Base-by-base conservation (phyloP, 768 basidiomycete species). In the Rhodotorula graminis region DNA sequence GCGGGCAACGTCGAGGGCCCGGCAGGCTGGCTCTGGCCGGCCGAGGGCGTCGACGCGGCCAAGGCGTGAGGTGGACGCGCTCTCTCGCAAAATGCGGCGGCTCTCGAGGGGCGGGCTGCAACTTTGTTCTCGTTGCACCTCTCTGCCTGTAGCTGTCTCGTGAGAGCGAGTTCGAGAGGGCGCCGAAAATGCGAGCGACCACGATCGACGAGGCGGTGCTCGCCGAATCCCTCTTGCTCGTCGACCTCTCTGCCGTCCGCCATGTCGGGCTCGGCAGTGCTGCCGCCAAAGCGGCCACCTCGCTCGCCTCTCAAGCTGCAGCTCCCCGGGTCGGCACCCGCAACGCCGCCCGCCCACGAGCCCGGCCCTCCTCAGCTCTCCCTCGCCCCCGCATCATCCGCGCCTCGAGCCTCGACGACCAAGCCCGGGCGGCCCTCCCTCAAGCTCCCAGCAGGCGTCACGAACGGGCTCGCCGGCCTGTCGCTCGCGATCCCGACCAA, bases 1-100 rank as follows among this genome's bases (percentile, higher is more conserved):
- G 69, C 69, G 10, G 78, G 78, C 18, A 56, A 56, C 12, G 52
- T 40, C 19, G 29, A 62, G 67, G 77, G 73, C 56, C 50, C 57
- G 47, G 56, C 64, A 29, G 70, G 61, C 16, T 77, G 73, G 71
- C 46, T 52, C 0, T 77, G 77, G 75, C 77, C 78, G 1, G 33
- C 46, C 37, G 77, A 76, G 66, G 77, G 78, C 25, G 50, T 77
- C 25, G 63, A 73, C 25, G 74, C 65, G 15, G 33, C 67, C 21
- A 50, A 52, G 42, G 62, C 68, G 33, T 44, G 52, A 63, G 40
- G 33, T 37, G 4, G 56, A 18, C 3, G 9, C 21, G 0, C n/a
- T n/a, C n/a, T n/a, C n/a, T n/a, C n/a, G n/a, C n/a, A n/a, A n/a
- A n/a, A n/a, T n/a, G n/a, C n/a, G n/a, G n/a, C n/a, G n/a, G n/a